Percentiles rank a stretch among this genome's conserved stretches.
Evolutionary conservation across 768 basidiomycete species (phyloP).

Genomic region (Termitomyces eurrhizus): DNA sequence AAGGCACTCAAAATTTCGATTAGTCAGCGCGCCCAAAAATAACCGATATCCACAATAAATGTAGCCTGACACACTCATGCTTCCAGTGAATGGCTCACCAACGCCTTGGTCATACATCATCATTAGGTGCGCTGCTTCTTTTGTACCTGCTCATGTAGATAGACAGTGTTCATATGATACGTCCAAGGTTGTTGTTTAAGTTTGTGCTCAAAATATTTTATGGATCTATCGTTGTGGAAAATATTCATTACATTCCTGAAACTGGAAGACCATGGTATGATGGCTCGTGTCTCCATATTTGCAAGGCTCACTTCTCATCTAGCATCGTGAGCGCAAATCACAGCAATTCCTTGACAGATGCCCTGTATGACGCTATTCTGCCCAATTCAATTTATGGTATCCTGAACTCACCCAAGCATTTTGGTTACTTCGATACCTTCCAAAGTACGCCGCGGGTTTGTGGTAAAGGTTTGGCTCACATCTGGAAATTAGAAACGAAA

Average conservation of each 20-base stretch:
- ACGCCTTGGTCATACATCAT: slow-evolving; percentile 63
- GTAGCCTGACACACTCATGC: neutral
- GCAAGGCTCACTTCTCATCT: slow-evolving; percentile 3
- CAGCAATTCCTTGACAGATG: slow-evolving; percentile 82
- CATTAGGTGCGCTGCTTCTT: slow-evolving; percentile 45
- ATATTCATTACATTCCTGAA: slow-evolving; percentile 62
- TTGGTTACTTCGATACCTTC: slow-evolving; percentile 72
- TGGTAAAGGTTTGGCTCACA: neutral
- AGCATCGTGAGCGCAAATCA: slow-evolving; percentile 88
- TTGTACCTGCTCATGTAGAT: neutral
- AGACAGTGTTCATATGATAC: neutral
- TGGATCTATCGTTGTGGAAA: slow-evolving; percentile 83
- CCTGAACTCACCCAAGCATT: slow-evolving; percentile 39
- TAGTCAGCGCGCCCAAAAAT: slow-evolving; percentile 21
- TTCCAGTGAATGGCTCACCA: slow-evolving; percentile 28
- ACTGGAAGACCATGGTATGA: slow-evolving; percentile 72
- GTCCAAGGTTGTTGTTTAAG: slow-evolving; percentile 58
- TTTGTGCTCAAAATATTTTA: slow-evolving; percentile 92
- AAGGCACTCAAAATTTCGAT: slow-evolving; percentile 24
- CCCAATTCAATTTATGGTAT: neutral
- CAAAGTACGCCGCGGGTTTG: slow-evolving; percentile 36
- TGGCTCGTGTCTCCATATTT: neutral
- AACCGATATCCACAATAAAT: neutral
- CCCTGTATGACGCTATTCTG: slow-evolving; percentile 45
- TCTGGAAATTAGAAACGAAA: slow-evolving; percentile 54